These are phyloP conservation scores for Coriaria nepalensis DNA, from an alignment of 306 rosid genomes.

Conservation along the genomic window DNA sequence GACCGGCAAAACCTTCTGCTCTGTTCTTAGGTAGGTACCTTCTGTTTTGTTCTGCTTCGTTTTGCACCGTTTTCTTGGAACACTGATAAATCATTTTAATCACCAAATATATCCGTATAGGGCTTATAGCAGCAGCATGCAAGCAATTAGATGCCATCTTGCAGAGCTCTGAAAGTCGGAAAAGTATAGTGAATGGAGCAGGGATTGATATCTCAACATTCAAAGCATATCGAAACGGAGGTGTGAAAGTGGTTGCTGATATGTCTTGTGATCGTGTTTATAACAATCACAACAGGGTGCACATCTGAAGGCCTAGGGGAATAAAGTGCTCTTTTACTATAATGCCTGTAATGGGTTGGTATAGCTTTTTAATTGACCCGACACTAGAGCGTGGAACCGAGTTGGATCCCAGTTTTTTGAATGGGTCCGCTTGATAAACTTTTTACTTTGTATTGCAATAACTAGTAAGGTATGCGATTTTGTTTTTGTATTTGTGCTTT, in stretches of 20 bases:
- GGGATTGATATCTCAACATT: slow-evolving; percentile 18
- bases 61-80: too few relatives aligned
- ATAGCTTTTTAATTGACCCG: slow-evolving; percentile 1
- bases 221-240: slow-evolving; percentile 32
- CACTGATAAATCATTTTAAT: too few relatives aligned
- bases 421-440: too few relatives aligned
- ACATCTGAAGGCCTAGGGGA: slow-evolving; percentile 19
- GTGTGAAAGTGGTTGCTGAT: slow-evolving; percentile 17
- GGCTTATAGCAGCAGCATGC: slow-evolving; percentile 74
- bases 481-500: too few relatives aligned
- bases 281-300: slow-evolving; percentile 41
- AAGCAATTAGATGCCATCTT: slow-evolving; percentile 43
- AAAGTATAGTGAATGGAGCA: slow-evolving; percentile 22
- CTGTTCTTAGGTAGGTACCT: slow-evolving; percentile 52
- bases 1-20: slow-evolving; percentile 79
- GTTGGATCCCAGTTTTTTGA: too few relatives aligned
- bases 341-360: slow-evolving; percentile 2
- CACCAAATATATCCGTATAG: slow-evolving; percentile 20
- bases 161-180: slow-evolving; percentile 25
- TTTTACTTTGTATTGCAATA: too few relatives aligned
- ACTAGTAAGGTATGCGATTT: too few relatives aligned
- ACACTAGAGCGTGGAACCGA: too few relatives aligned
- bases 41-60: background rate
- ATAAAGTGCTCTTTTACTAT: background rate
- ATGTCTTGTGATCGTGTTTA: slow-evolving; percentile 29